Conservation (phyloP, 2,329 filamentous ascomycete genomes). For the Colletotrichum shisoi region DNA sequence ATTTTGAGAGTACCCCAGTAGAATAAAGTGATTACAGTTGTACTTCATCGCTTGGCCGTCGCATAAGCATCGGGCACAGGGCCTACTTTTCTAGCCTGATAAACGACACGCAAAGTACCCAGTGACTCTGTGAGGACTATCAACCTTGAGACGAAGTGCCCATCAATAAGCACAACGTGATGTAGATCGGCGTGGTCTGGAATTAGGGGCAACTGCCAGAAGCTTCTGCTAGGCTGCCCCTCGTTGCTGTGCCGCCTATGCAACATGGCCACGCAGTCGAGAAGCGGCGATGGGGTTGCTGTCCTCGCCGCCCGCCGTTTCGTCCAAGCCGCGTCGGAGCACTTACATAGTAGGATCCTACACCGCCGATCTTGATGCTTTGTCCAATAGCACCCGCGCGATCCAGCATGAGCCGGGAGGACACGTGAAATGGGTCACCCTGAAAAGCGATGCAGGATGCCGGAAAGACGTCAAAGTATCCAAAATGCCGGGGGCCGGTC, state of each 20-base stretch:
- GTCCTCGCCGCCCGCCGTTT: conserved; percentile 17
- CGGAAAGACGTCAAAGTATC: conserved; percentile 1
- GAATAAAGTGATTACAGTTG: too few relatives aligned
- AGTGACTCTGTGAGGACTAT: too few relatives aligned
- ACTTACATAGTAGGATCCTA: background rate
- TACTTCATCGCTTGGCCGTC: too few relatives aligned
- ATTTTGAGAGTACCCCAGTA: too few relatives aligned
- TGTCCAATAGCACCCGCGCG: conserved; percentile 6
- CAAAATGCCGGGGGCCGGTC: conserved; percentile 23
- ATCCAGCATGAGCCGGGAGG: conserved; percentile 9
- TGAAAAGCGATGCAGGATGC: conserved; percentile 1
- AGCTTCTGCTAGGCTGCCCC: background rate
- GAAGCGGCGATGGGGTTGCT: background rate
- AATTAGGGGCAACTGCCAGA: background rate
- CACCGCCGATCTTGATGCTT: conserved; percentile 31
- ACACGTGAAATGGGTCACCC: conserved; percentile 24
- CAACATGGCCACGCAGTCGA: background rate
- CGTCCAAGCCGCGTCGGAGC: conserved; percentile 7
- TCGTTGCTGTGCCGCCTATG: background rate
- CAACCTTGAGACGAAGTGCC: too few relatives aligned
- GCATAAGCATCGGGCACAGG: too few relatives aligned
- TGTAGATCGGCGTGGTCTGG: background rate
- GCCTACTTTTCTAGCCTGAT: too few relatives aligned
- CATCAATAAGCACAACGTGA: too few relatives aligned
- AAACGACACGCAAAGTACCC: too few relatives aligned